Evolutionary conservation across 768 basidiomycete species (phyloP), one percentile per base, ranked within the genome.

Genomic region (Suillus spraguei): DNA sequence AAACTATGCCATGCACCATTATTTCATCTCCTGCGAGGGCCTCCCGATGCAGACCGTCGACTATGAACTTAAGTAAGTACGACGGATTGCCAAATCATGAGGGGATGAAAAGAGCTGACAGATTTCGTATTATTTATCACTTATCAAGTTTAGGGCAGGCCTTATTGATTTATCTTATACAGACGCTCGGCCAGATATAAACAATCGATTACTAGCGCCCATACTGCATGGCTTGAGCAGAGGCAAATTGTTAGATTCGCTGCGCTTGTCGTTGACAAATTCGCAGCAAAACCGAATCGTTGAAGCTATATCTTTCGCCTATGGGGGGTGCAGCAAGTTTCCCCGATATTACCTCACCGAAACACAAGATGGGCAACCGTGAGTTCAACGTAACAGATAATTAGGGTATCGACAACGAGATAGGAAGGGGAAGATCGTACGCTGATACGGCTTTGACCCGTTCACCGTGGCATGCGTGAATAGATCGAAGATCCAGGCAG

Each of bases 21-120:
- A 89, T 71, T 92, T 87, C 87, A 90, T 92, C 89, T 92, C 88
- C 90, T 91, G 90, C 89, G 90, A 91, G 88, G 82, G 69, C 89
- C 90, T 77, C 80, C 61, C 80, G 73, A 77, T 72, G 72, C 78
- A 79, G 73, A 70, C 70, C 77, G 70, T 76, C 79, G 77, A 72
- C 74, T 71, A 76, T 79, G 64, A 61, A 24, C 55, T 61, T 59
- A 65, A 41, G 66, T 69, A 71, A 77, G 70, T 72, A 69, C 76
- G 78, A 80, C 81, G 75, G 79, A 58, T 81, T 77, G 71, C 72
- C 69, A 81, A 78, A 82, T 65, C 77, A 76, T 74, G 78, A 82
- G 80, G 78, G 81, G 80, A 74, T 81, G 61, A 39, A 66, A 44
- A 42, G 35, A 35, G 46, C n/a, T 46, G 33, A 33, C 52, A 61